Percentiles rank a stretch among this genome's conserved stretches.
phyloP scores from a whole-genome alignment of 495 filamentous ascomycete species.

The Aspergillus leporis region DNA sequence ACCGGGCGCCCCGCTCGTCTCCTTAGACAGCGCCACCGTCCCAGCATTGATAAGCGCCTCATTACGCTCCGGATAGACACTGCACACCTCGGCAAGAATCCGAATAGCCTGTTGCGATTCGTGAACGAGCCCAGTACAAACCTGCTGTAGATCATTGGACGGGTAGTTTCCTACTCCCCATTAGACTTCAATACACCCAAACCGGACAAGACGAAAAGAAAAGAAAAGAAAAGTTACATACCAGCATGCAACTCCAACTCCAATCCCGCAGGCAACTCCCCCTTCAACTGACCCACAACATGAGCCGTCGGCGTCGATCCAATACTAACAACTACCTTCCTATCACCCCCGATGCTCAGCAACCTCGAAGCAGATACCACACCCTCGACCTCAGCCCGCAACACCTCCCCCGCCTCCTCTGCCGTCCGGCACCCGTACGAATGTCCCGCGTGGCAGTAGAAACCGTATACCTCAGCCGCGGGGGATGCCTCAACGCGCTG shows the following conservation, averaged over 20 bases:
- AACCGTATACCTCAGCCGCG: slow-evolving; percentile 24
- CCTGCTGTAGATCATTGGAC: slow-evolving; percentile 29
- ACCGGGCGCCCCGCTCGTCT: slow-evolving; percentile 14
- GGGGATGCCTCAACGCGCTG: slow-evolving; percentile 20
- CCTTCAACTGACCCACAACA: slow-evolving; percentile 27
- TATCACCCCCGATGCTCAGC: slow-evolving; percentile 4
- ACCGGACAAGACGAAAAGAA: neutral
- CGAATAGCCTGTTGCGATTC: slow-evolving; percentile 17
- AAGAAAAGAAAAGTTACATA: slow-evolving; percentile 3
- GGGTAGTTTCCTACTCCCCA: slow-evolving; percentile 24
- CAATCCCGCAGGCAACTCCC: slow-evolving; percentile 16
- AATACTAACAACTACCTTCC: slow-evolving; percentile 32
- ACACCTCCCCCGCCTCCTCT: slow-evolving; percentile 13
- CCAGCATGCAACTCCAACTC: slow-evolving; percentile 35
- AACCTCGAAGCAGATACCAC: slow-evolving; percentile 21
- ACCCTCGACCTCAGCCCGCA: slow-evolving; percentile 19
- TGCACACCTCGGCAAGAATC: slow-evolving; percentile 23
- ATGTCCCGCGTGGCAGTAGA: slow-evolving; percentile 31
- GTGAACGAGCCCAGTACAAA: slow-evolving; percentile 20
- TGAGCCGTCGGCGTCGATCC: slow-evolving; percentile 40
- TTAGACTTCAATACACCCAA: neutral
- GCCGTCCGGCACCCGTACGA: slow-evolving; percentile 24
- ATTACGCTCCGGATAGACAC: slow-evolving; percentile 30
- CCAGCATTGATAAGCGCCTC: slow-evolving; percentile 30
- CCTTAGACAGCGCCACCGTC: slow-evolving; percentile 20